Conservation (phyloP, 345 rosid genomes). For the sweet orange (Citrus sinensis) region DNA sequence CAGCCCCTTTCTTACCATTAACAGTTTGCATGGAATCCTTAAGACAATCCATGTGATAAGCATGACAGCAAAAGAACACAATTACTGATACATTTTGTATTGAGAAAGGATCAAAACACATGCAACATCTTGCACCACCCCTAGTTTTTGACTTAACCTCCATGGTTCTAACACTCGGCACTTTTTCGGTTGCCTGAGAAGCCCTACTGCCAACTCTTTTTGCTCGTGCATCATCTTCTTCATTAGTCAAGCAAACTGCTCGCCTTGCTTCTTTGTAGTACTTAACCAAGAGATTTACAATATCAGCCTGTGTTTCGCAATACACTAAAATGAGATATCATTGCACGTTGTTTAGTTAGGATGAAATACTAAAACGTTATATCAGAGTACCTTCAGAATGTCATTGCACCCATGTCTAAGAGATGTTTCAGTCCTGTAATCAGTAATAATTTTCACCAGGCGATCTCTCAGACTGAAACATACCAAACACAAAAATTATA, state of each 20-base stretch:
- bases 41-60: constrained; percentile 82
- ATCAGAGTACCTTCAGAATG: constrained; percentile 73
- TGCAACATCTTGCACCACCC: constrained; percentile 89
- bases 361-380: not conserved
- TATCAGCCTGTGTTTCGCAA: constrained; percentile 65
- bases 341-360: not conserved
- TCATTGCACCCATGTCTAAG: constrained; percentile 97
- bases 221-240: constrained; percentile 59
- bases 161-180: constrained; percentile 38
- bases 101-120: constrained; percentile 89
- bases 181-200: constrained; percentile 48
- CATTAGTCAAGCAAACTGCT: constrained; percentile 64
- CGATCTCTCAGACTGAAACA: constrained; percentile 86
- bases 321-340: constrained; percentile 19
- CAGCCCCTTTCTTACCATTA: constrained; percentile 33
- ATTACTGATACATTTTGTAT: constrained; percentile 71
- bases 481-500: not conserved
- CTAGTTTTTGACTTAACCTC: constrained; percentile 87
- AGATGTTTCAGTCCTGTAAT: constrained; percentile 98
- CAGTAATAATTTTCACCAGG: constrained; percentile 88
- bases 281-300: constrained; percentile 84
- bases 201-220: constrained; percentile 48
- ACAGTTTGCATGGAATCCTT: constrained; percentile 67
- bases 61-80: constrained; percentile 93
- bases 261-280: constrained; percentile 85